phyloP scores from a whole-genome alignment of 768 basidiomycete species.

The Kwoniella botswanensis region DNA sequence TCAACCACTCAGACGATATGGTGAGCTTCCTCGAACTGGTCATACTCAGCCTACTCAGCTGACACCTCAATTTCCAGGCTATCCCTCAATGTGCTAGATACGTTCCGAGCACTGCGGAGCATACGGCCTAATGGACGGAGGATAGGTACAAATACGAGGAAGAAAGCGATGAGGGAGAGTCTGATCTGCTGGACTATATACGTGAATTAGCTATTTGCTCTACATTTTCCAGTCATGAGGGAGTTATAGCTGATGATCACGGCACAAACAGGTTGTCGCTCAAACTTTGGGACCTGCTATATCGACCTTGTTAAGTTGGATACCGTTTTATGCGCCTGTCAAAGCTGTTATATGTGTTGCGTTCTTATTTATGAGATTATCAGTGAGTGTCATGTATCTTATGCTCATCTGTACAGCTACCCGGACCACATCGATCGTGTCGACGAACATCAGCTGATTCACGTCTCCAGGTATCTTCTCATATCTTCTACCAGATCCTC shows the following conservation, averaged over 20 bases:
- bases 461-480: conserved; percentile 30
- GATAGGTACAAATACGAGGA: conserved; percentile 36
- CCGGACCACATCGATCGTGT: not conserved
- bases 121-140: conserved; percentile 39
- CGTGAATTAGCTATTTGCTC: conserved; percentile 31
- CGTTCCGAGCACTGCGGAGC: conserved; percentile 37
- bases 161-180: conserved; percentile 37
- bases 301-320: conserved; percentile 35
- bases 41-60: not conserved
- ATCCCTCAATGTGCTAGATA: conserved; percentile 35
- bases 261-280: conserved; percentile 2
- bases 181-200: conserved; percentile 42
- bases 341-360: conserved; percentile 15
- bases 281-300: conserved; percentile 5
- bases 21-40: conserved; percentile 15
- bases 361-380: conserved; percentile 32
- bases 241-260: not conserved
- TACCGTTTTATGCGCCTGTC: conserved; percentile 44
- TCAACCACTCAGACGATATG: conserved; percentile 25
- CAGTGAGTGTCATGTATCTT: conserved; percentile 26
- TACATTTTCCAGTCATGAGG: not conserved
- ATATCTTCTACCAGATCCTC: conserved; percentile 32
- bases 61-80: conserved; percentile 25
- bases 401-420: not conserved
- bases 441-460: not conserved